These are phyloP conservation scores for Erucastrum elatum DNA, from an alignment of 345 rosid genomes.

Conservation along the genomic window DNA sequence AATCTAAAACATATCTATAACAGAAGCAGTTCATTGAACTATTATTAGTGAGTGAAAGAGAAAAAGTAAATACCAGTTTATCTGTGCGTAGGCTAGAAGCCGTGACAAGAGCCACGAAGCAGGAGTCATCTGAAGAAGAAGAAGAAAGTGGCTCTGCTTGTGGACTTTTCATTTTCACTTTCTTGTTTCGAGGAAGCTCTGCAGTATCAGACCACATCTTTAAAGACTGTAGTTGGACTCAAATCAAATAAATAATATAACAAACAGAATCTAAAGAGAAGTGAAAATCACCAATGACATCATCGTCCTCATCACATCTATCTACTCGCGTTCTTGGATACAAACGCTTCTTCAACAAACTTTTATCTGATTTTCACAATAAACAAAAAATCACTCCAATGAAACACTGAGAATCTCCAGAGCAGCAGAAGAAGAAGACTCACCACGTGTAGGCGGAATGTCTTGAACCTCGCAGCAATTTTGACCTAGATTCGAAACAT, in stretches of 20 bases:
- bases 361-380: neutral
- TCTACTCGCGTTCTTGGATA: neutral
- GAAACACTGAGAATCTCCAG: neutral
- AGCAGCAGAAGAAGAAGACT: neutral
- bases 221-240: neutral
- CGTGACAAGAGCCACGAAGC: neutral
- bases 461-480: neutral
- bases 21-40: neutral
- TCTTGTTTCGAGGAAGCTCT: constrained; percentile 12
- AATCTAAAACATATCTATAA: neutral
- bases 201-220: neutral
- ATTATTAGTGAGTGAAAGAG: neutral
- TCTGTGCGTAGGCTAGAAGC: neutral
- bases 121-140: neutral
- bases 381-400: neutral
- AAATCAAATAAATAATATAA: neutral
- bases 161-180: neutral
- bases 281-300: neutral
- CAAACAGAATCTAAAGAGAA: neutral
- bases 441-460: neutral
- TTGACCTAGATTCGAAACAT: constrained; percentile 8
- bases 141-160: neutral
- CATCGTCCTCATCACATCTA: neutral
- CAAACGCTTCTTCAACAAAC: neutral
- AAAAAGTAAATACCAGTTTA: neutral